Base-by-base conservation (phyloP, 495 filamentous ascomycete genomes). In the Wilcoxina mikolae region DNA sequence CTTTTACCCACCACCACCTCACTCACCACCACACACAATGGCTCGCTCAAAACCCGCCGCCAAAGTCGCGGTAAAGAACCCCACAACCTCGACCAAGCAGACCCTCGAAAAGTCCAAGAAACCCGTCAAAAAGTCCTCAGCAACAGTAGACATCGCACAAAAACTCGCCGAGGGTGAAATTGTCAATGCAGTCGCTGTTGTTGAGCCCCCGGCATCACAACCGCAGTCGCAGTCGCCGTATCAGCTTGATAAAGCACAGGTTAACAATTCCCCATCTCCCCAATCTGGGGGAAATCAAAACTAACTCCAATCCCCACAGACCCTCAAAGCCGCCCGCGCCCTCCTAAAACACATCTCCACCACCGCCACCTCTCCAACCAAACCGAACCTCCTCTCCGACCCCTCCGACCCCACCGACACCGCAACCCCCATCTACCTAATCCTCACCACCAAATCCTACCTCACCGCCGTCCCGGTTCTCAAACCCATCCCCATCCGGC, bases 371-470 rank as follows among this genome's bases (percentile, higher is more conserved):
- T 68, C 78, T 10, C 71, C 72, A n/a, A 83, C 78, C 66, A 87
- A 84, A 68, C 67, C 71, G 47, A 83, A 81, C 49, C 76, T 94
- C 28, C 81, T 91, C 61, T 76, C 73, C 17, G 75, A 76, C 56
- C 75, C 76, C 38, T 72, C 77, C 15, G 75, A 81, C 53, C 78
- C 78, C 51, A 76, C 80, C 56, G 60, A 68, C 23, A 41, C 56
- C 1, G 65, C 66, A 17, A 66, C 68, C 0, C 77, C 85, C 2
- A 73, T 96, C 52, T 94, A 84, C 83, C 77, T 98, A 28, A 78
- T 81, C 10, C 70, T 98, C 48, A 85, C 86, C 44, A 94, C 88
- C 43, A 96, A 96, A 71, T 86, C 84, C 69, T 85, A 91, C 66
- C 80, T 90, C 53, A 72, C 78, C 51, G 81, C 87, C 64, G 76